Evolutionary conservation across 306 rosid genomes (phyloP), one percentile per base, ranked within the genome.

Genomic region (Cucumis cinereus): DNA sequence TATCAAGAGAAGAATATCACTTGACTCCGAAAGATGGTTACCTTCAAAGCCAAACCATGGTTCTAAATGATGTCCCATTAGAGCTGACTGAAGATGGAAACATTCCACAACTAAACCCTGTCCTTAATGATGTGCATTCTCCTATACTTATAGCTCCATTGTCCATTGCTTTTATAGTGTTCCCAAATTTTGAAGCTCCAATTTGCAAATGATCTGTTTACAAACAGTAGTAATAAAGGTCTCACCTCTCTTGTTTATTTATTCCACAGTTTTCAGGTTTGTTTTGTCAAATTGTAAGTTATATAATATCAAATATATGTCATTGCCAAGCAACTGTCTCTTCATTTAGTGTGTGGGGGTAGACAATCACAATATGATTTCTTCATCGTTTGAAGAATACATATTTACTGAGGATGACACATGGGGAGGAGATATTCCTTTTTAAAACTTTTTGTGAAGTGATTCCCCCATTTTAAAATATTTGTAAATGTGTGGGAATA

Each of bases 1-100:
- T 85, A 28, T 52, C 67, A 86, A 89, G 99, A 83, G 94, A 94
- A 61, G 99, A 94, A 77, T 94, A 92, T 72, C 92, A 84, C 78
- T 81, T 94, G 86, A 88, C 96, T 24, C 77, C 99, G 9, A 81
- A 84, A 82, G 82, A 83, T 19, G 85, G 83, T 36, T 40, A 84
- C 85, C 80, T 86, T 40, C 76, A 74, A 81, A 92, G 96, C 79
- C 87, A 84, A 80, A 88, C 84, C 79, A 81, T 92, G 93, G 53
- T 86, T 84, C 89, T 90, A 22, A 94, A 94, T 17, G 95, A 95
- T 49, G 47, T 79, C 24, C 93, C 95, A 15, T 69, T 94, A 67
- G 85, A 84, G 79, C 72, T 94, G 20, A 84, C 95, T 52, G 74
- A 72, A 73, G 81, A 83, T 57, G 95, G 93, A 73, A 87, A 84